A percentile compares a stretch with the other conserved stretches of the same genome.
Evolutionary conservation across 805 yeast species (phyloP).

Genomic region (Wickerhamiella kurtzmanii): DNA sequence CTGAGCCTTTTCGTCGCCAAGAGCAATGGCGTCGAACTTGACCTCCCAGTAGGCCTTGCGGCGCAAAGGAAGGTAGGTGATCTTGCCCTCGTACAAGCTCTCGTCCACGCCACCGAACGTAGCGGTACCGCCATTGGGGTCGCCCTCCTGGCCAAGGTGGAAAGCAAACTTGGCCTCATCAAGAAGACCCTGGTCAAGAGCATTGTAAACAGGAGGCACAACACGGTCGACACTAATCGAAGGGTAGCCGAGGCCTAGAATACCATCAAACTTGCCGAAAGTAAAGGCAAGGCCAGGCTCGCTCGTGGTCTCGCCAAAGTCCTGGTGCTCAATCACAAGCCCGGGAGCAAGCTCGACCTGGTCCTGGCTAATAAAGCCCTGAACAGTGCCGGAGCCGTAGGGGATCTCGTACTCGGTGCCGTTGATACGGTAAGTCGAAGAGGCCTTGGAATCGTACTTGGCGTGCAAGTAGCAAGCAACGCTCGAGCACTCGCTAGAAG

Average conservation of each 20-base stretch:
- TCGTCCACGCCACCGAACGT: conserved; percentile 91
- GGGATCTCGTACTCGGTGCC: conserved; percentile 75
- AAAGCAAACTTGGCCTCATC: conserved; percentile 82
- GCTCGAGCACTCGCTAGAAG: conserved; percentile 75
- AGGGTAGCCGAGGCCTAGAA: conserved; percentile 87
- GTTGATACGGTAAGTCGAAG: conserved; percentile 75
- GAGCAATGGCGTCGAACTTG: conserved; percentile 72
- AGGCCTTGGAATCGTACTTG: conserved; percentile 73
- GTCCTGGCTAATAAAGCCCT: conserved; percentile 87
- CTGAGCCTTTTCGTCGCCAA: conserved; percentile 84
- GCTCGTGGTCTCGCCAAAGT: conserved; percentile 91
- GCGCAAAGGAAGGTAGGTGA: conserved; percentile 94
- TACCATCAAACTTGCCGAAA: conserved; percentile 97
- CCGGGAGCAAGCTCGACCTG: conserved; percentile 59
- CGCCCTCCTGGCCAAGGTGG: conserved; percentile 69
- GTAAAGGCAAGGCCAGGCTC: conserved; percentile 98
- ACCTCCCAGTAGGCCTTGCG: conserved; percentile 99
- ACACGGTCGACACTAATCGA: conserved; percentile 77
- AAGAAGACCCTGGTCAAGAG: conserved; percentile 64
- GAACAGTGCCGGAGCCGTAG: conserved; percentile 87
- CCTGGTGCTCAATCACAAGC: conserved; percentile 73
- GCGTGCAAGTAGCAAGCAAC: conserved; percentile 90
- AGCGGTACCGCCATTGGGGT: conserved; percentile 71
- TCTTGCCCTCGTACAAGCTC: conserved; percentile 61
- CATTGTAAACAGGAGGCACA: conserved; percentile 90